A percentile compares a stretch with the other conserved stretches of the same genome.
phyloP scores from a whole-genome alignment of 805 yeast genomes.

The Kuraishia ogatae region DNA sequence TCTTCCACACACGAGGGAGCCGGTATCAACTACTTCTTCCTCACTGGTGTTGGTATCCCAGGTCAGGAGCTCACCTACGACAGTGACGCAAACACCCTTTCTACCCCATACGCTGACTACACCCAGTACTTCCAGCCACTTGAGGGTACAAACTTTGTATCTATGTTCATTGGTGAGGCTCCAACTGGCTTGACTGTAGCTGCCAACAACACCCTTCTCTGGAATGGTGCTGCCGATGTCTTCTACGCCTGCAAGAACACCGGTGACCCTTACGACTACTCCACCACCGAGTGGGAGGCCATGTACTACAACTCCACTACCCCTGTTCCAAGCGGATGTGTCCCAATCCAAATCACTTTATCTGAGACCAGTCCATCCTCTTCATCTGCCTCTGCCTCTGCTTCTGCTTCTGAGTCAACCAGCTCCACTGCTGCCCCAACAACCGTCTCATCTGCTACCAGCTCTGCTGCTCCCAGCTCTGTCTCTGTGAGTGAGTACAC shows the following conservation, averaged over 20 bases:
- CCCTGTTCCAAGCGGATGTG: background rate
- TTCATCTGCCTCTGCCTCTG: constrained; percentile 10
- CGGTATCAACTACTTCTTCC: constrained; percentile 30
- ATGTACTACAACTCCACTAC: constrained; percentile 11
- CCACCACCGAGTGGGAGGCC: constrained; percentile 19
- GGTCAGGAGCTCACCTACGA: constrained; percentile 1
- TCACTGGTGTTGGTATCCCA: constrained; percentile 5
- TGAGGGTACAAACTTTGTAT: background rate
- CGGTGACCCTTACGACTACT: constrained; percentile 33
- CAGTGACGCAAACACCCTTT: background rate
- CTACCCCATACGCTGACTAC: background rate
- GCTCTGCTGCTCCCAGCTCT: background rate
- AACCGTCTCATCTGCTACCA: background rate
- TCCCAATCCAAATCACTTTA: background rate
- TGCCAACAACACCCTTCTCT: constrained; percentile 14
- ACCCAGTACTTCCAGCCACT: background rate
- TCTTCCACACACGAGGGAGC: constrained; percentile 34
- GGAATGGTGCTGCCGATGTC: constrained; percentile 20
- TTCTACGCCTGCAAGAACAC: constrained; percentile 36
- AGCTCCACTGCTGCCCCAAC: constrained; percentile 13
- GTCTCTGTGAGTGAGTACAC: background rate
- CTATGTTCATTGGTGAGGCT: constrained; percentile 5
- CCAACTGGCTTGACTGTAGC: constrained; percentile 2
- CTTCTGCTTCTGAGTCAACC: constrained; percentile 17
- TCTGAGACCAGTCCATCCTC: background rate